Evolutionary conservation across 306 rosid genomes (phyloP).

Genomic region (Canavalia gladiata): DNA sequence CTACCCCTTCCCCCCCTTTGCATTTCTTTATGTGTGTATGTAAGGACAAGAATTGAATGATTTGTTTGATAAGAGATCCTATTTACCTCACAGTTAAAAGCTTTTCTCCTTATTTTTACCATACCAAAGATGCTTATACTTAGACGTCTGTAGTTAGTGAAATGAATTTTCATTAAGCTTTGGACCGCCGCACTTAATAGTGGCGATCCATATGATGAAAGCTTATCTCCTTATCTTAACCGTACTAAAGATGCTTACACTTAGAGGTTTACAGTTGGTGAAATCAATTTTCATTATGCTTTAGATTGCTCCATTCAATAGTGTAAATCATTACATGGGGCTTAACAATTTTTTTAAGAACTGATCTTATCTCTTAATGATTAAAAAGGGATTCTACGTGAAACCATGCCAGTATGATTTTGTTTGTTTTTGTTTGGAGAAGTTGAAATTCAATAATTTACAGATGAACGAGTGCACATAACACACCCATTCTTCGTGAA

Average conservation of each 20-base stretch:
- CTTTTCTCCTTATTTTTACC: constrained; percentile 4
- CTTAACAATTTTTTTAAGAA: not conserved
- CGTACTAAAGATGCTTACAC: too few relatives aligned
- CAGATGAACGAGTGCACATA: too few relatives aligned
- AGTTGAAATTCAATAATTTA: constrained; percentile 19
- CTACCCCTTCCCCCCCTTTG: not conserved
- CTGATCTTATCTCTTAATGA: constrained; percentile 33
- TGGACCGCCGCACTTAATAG: constrained; percentile 16
- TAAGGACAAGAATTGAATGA: constrained; percentile 23
- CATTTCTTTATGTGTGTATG: not conserved
- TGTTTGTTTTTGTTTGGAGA: constrained; percentile 1
- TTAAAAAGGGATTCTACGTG: constrained; percentile 20
- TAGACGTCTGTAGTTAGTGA: not conserved
- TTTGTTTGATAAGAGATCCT: constrained; percentile 31
- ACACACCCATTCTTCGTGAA: not conserved
- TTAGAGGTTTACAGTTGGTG: too few relatives aligned
- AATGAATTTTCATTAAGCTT: constrained; percentile 25
- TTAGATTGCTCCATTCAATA: too few relatives aligned
- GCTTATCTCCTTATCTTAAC: not conserved
- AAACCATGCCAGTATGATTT: constrained; percentile 17
- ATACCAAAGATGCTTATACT: constrained; percentile 29
- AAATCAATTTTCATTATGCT: too few relatives aligned
- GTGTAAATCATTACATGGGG: not conserved
- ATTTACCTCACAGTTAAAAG: constrained; percentile 7
- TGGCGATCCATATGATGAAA: constrained; percentile 14